These are phyloP conservation scores for Populus tremula DNA, from an alignment of 345 rosid genomes.

Conservation along the genomic window DNA sequence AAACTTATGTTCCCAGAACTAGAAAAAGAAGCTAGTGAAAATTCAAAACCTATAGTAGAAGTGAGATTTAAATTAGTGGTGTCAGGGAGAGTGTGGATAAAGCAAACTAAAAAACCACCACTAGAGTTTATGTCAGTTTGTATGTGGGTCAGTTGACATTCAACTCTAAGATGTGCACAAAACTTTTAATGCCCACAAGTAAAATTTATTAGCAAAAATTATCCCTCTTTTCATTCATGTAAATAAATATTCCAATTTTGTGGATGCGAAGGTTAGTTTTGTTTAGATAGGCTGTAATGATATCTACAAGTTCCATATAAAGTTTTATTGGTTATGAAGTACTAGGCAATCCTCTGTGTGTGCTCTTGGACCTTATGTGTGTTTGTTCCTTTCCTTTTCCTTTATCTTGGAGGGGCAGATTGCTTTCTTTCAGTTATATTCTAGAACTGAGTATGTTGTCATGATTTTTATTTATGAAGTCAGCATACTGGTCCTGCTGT, in stretches of 20 bases:
- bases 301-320: background rate
- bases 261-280: background rate
- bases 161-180: background rate
- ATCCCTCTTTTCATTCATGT: background rate
- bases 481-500: background rate
- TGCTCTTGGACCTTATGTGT: background rate
- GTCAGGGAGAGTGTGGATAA: background rate
- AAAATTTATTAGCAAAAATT: background rate
- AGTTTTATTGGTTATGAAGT: background rate
- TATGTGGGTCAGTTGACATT: background rate
- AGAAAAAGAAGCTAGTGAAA: background rate
- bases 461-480: background rate
- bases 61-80: background rate
- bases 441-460: background rate
- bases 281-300: background rate
- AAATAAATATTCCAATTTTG: background rate
- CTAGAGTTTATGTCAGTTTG: background rate
- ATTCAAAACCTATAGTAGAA: background rate
- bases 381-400: background rate
- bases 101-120: background rate
- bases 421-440: background rate
- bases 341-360: background rate
- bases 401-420: background rate
- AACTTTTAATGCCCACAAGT: background rate
- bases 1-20: background rate